Percentiles rank a stretch among this genome's conserved stretches.
Evolutionary conservation across 345 rosid species (phyloP).

Genomic region (Euphorbia pulcherrima): DNA sequence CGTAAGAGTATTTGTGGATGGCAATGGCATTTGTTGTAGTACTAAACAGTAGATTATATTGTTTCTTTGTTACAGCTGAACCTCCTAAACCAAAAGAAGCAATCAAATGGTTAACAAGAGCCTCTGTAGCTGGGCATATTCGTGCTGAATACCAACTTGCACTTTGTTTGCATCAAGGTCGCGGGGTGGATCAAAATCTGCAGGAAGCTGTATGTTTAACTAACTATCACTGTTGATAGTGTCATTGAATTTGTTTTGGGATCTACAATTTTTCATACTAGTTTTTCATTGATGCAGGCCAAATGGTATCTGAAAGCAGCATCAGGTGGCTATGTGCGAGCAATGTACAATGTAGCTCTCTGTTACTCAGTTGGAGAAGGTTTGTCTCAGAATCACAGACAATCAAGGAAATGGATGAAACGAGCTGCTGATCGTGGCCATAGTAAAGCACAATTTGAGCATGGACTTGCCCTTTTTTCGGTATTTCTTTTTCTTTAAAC

Average conservation of each 20-base stretch:
- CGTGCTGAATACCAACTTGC: conserved; percentile 89
- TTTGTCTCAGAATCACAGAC: conserved; percentile 43
- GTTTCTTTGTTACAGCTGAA: conserved; percentile 49
- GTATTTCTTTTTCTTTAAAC: conserved; percentile 35
- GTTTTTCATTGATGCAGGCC: conserved; percentile 37
- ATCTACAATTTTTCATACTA: background rate
- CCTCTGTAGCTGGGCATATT: conserved; percentile 58
- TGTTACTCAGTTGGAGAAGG: conserved; percentile 85
- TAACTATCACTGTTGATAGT: background rate
- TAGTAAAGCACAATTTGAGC: conserved; percentile 83
- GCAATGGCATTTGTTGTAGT: background rate
- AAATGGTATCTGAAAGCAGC: conserved; percentile 84
- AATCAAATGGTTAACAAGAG: conserved; percentile 54
- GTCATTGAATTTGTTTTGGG: background rate
- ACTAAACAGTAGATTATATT: background rate
- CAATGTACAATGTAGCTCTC: conserved; percentile 79
- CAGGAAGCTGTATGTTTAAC: conserved; percentile 56
- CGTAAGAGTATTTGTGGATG: background rate
- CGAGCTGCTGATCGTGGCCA: conserved; percentile 87
- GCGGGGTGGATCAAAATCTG: conserved; percentile 47
- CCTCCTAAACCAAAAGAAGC: conserved; percentile 58
- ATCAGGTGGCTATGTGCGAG: conserved; percentile 75
- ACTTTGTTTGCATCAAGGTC: conserved; percentile 71
- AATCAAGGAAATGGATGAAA: conserved; percentile 88
- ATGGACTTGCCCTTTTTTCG: conserved; percentile 74